A percentile compares a stretch with the other conserved stretches of the same genome.
Conservation (phyloP, 805 yeast genomes). For the Cyberlindnera galapagoensis region DNA sequence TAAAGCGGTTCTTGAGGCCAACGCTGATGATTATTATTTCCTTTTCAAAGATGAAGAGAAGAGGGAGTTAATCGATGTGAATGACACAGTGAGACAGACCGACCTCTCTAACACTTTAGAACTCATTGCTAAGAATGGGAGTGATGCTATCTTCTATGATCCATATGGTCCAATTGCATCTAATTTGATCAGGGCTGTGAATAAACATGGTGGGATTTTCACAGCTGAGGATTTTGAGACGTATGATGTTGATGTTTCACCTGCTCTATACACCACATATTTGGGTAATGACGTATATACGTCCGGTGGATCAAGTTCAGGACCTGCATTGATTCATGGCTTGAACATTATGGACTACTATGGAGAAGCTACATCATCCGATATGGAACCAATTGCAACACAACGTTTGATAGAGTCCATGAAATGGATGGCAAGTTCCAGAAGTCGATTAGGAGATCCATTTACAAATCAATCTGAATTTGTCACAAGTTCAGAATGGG, state of each 20-base stretch:
- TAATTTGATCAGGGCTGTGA: conserved; percentile 44
- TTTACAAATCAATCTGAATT: conserved; percentile 29
- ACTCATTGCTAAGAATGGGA: conserved; percentile 68
- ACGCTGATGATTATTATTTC: conserved; percentile 49
- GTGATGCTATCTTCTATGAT: conserved; percentile 74
- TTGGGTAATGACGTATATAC: conserved; percentile 42
- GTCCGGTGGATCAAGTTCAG: conserved; percentile 72
- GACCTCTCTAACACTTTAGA: conserved; percentile 61
- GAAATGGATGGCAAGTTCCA: conserved; percentile 90
- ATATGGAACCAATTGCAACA: conserved; percentile 40
- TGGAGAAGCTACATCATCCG: conserved; percentile 35
- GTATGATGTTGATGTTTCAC: conserved; percentile 42
- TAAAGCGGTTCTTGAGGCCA: conserved; percentile 26
- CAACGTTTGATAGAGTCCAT: conserved; percentile 77
- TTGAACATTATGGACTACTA: conserved; percentile 53
- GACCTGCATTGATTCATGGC: conserved; percentile 75
- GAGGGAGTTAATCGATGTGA: conserved; percentile 36
- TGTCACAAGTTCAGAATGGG: conserved; percentile 48
- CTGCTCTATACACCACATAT: conserved; percentile 38
- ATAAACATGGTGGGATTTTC: conserved; percentile 60
- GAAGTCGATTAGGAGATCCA: conserved; percentile 82
- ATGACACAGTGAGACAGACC: conserved; percentile 58
- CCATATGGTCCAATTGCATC: conserved; percentile 71
- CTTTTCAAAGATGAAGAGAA: conserved; percentile 32
- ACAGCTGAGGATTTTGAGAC: conserved; percentile 55